Base-by-base conservation (phyloP, 371 early-diverging fungal species). In the Apophysomyces elegans region DNA sequence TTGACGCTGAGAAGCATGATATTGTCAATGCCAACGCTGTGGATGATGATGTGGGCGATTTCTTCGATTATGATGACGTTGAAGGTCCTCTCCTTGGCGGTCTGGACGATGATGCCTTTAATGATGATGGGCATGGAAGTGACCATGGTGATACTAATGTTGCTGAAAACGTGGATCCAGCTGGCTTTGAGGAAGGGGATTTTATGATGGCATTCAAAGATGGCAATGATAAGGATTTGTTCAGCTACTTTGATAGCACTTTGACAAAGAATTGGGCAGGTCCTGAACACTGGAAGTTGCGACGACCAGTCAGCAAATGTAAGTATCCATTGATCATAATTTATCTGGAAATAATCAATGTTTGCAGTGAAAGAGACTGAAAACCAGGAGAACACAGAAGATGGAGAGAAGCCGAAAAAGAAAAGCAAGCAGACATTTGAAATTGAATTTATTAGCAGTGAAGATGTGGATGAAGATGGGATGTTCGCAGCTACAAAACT, bases 201-300 rank as follows among this genome's bases (percentile, higher is more conserved):
- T 86, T 74, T 41, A 62, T 79, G 61, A 74, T 79, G 26, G 75
- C 86, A 0, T 41, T 71, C 9, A 59, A 56, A 13, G 56, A 73
- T 47, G 83, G 77, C 14, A 85, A 84, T 21, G 83, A 85, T 16
- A 74, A 84, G 32, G 90, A 90, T 43, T 73, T 93, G 65, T 93
- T 94, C 65, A 89, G 92, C 37, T 96, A 97, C 73, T 97, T 97
- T 84, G 97, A 97, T 77, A 71, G 87, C 8, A 88, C 88, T 7
- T 84, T 94, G 62, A 65, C 85, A 61, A 86, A 90, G 58, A 88
- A 90, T 58, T 98, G 98, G 98, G 97, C 97, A 14, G 97, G 97
- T 9, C 96, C 97, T 16, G 95, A 92, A 66, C 94, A 94, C 75
- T 98, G 97, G 97, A 94, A 90, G 58, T 69, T 93, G 45, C 81